Evolutionary conservation across 129 eudicot genomes (phyloP).

Genomic region (Deinandra increscens): DNA sequence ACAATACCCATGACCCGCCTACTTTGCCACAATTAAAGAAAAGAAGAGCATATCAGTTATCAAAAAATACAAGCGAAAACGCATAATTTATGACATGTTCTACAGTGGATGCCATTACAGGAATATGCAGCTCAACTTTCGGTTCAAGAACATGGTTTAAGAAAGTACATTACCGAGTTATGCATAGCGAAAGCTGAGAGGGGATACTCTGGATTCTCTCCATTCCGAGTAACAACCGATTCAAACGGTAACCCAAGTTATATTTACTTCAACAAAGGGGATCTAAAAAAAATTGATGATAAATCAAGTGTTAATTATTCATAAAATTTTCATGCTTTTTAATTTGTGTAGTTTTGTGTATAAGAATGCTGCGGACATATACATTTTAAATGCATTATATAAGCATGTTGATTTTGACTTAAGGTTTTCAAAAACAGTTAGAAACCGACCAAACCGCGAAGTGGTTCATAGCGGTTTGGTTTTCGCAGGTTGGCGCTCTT

Average conservation of each 20-base stretch:
- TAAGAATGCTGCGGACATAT: background rate
- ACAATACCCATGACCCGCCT: background rate
- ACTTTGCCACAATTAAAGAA: background rate
- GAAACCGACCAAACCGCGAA: too few species aligned
- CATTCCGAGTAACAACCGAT: slow-evolving; percentile 32
- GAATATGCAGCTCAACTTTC: slow-evolving; percentile 59
- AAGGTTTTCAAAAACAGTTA: too few species aligned
- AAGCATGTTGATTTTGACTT: too few species aligned
- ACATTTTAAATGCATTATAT: background rate
- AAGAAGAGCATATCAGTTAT: background rate
- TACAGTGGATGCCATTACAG: slow-evolving; percentile 71
- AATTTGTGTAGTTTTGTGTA: background rate
- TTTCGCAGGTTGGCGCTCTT: too few species aligned
- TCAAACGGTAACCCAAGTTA: slow-evolving; percentile 27
- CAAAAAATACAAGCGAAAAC: background rate
- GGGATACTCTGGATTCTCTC: slow-evolving; percentile 50
- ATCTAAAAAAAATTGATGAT: slow-evolving; percentile 19
- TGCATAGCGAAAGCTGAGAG: slow-evolving; percentile 45
- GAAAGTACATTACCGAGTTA: slow-evolving; percentile 36
- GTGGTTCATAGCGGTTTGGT: too few species aligned
- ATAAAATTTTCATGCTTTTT: background rate
- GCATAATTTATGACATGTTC: background rate
- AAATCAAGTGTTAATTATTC: background rate
- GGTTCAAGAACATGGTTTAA: slow-evolving; percentile 37
- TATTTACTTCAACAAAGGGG: slow-evolving; percentile 43